Evolutionary conservation across 768 basidiomycete genomes (phyloP), one percentile per base, ranked within the genome.

Genomic region (Melanogaster broomeanus): DNA sequence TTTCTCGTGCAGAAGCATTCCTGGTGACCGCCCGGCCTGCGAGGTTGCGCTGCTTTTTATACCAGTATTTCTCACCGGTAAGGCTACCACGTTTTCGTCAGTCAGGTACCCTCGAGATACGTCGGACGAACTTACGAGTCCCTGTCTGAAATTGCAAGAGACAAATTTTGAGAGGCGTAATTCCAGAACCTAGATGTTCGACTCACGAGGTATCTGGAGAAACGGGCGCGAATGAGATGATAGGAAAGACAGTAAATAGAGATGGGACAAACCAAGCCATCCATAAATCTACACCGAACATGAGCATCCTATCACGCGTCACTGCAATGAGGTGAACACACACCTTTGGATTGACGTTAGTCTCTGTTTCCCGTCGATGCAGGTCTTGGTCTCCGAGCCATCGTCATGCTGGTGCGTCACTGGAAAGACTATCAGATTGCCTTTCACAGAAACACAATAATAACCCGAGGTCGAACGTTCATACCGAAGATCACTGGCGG

Each of bases 351-450:
- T 85, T 0, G 87, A 89, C 0, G 88, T 90, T 42, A 90, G 64
- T 22, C 90, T 72, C 63, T 93, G 90, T 61, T 93, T 93, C 16
- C 90, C 90, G 59, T 90, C 88, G 8, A 88, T 87, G 59, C 87
- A 88, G 1, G 81, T 82, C 58, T 81, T 81, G 3, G 71, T 75
- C 60, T 88, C 87, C 0, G 78, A 70, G 0, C 89, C 89, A 58
- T 90, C 87, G 0, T 83, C 79, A 30, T 66, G 60, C 2, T 72
- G 65, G 19, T 78, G 67, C 69, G 12, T 82, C 77, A 53, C 85
- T 83, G 74, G 56, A 30, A 61, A 55, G 21, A 28, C 5, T 43
- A 46, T 49, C 12, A 51, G 56, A 42, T n/a, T 45, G 11, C n/a
- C 24, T 35, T 41, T 18, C 35, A 1, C 13, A 24, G 19, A 18